Conservation (phyloP, 1,284 basidiomycete species). For the Athelia sp. region DNA sequence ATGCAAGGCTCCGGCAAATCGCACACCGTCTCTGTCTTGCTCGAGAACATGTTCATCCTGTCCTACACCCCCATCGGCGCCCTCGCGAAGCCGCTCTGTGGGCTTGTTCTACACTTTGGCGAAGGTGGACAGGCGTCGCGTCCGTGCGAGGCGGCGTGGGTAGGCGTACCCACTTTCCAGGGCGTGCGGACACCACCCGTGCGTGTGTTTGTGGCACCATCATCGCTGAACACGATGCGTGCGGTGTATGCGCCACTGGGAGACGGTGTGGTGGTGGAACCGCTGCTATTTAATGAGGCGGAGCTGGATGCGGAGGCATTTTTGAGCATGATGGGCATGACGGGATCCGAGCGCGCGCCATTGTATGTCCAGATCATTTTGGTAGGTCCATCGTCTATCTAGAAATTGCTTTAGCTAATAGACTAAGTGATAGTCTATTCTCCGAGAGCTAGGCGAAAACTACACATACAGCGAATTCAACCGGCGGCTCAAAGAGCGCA, state of each 20-base stretch:
- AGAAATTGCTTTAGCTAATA: background rate
- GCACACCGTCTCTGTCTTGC: constrained; percentile 58
- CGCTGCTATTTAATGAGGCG: constrained; percentile 51
- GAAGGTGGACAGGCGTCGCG: constrained; percentile 52
- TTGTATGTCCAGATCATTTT: constrained; percentile 63
- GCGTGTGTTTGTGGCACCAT: constrained; percentile 56
- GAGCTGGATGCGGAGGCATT: constrained; percentile 67
- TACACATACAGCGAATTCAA: constrained; percentile 45
- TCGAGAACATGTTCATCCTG: constrained; percentile 63
- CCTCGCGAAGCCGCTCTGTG: constrained; percentile 50
- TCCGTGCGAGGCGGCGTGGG: constrained; percentile 63
- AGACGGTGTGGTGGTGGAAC: constrained; percentile 40
- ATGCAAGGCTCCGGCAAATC: constrained; percentile 71
- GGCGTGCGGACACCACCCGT: constrained; percentile 42
- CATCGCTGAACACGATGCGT: constrained; percentile 57
- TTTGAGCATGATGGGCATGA: constrained; percentile 63
- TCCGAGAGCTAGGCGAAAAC: constrained; percentile 43
- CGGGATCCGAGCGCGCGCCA: constrained; percentile 52
- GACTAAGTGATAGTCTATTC: constrained; percentile 27
- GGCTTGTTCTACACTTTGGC: constrained; percentile 64
- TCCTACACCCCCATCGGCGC: constrained; percentile 41
- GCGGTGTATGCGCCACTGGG: constrained; percentile 51
- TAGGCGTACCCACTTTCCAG: constrained; percentile 35
- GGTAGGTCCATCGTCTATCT: constrained; percentile 27
- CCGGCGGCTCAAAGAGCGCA: constrained; percentile 36